A percentile compares a stretch with the other conserved stretches of the same genome.
Conservation (phyloP, 495 filamentous ascomycete genomes). For the Cercophora scortea region DNA sequence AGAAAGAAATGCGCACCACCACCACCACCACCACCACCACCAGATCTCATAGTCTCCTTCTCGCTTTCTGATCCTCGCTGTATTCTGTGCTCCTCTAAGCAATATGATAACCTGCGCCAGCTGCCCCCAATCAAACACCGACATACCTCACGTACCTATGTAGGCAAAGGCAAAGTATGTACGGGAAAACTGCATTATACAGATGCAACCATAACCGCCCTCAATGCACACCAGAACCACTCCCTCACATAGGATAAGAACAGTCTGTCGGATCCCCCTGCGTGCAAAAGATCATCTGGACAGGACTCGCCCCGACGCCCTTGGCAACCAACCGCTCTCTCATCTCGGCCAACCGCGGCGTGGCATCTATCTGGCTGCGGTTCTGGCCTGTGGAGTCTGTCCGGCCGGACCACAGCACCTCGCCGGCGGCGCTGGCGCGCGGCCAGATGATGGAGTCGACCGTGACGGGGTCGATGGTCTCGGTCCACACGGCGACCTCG, state of each 20-base stretch:
- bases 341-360: constrained; percentile 58
- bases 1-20: too few species aligned
- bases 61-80: too few species aligned
- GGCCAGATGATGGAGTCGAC: constrained; percentile 71
- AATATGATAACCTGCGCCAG: too few species aligned
- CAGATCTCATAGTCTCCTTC: too few species aligned
- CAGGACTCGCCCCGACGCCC: constrained; percentile 53
- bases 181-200: too few species aligned
- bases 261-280: constrained; percentile 24
- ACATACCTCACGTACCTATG: too few species aligned
- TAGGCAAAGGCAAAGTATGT: too few species aligned
- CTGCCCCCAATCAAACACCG: too few species aligned
- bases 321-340: constrained; percentile 61
- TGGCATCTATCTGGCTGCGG: constrained; percentile 56
- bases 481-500: constrained; percentile 70
- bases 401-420: constrained; percentile 69
- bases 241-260: constrained; percentile 6
- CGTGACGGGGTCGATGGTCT: constrained; percentile 64
- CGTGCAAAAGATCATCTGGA: constrained; percentile 47
- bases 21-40: too few species aligned
- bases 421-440: constrained; percentile 59
- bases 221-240: too few species aligned
- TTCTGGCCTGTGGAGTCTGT: constrained; percentile 52
- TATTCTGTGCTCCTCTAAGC: too few species aligned
- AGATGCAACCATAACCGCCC: too few species aligned